These are phyloP conservation scores for Eutrema salsugineum DNA, from an alignment of 441 rosid species.

Conservation along the genomic window DNA sequence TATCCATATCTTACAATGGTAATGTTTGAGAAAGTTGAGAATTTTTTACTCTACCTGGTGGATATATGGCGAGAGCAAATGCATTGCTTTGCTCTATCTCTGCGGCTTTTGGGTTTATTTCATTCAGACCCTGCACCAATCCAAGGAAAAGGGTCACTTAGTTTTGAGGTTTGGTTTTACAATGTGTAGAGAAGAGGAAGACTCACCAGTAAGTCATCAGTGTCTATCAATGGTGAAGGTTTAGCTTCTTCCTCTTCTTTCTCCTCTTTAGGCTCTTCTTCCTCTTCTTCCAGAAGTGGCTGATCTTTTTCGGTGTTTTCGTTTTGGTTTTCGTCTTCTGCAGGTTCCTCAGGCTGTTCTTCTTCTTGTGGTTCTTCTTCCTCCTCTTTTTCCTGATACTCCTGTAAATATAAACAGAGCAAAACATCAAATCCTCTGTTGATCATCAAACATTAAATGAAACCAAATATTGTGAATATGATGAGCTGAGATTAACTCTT, in stretches of 20 bases:
- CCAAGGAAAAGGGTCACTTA: neutral
- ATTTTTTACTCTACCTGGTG: conserved; percentile 43
- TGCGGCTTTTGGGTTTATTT: conserved; percentile 64
- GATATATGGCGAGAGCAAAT: conserved; percentile 86
- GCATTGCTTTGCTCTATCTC: conserved; percentile 84
- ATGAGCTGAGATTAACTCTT: conserved; percentile 14
- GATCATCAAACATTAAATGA: neutral
- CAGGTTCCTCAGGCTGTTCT: conserved; percentile 31
- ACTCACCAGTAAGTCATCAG: conserved; percentile 60
- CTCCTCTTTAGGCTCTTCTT: conserved; percentile 35
- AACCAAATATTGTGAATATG: neutral
- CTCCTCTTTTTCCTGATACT: conserved; percentile 36
- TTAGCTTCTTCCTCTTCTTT: conserved; percentile 33
- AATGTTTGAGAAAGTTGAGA: neutral
- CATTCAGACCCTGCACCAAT: conserved; percentile 62
- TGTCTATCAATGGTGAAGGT: conserved; percentile 49
- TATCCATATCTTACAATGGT: neutral
- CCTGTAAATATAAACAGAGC: conserved; percentile 27
- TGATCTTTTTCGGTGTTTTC: conserved; percentile 32
- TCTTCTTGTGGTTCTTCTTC: conserved; percentile 18
- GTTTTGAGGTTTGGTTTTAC: neutral
- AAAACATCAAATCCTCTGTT: neutral
- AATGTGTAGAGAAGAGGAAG: neutral
- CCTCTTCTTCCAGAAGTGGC: conserved; percentile 19
- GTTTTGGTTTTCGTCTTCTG: conserved; percentile 32